A percentile compares a stretch with the other conserved stretches of the same genome.
Evolutionary conservation across 768 basidiomycete species (phyloP).

Genomic region (Dentipellis sp.): DNA sequence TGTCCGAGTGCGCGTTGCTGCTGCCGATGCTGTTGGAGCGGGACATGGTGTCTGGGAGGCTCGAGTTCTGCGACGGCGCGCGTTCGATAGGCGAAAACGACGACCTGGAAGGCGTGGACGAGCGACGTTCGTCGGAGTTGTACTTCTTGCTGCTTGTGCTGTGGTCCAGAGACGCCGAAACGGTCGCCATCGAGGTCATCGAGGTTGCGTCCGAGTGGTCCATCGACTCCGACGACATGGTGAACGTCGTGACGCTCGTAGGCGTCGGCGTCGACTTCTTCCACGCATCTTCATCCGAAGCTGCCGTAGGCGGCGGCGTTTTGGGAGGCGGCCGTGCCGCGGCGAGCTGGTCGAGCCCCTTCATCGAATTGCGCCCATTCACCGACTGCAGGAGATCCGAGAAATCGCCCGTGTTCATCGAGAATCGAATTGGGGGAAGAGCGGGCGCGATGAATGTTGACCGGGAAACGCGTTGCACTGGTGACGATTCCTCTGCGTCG

Average conservation of each 20-base stretch:
- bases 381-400: slow-evolving; percentile 59
- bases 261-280: slow-evolving; percentile 15
- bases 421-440: slow-evolving; percentile 86
- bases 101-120: not conserved
- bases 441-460: slow-evolving; percentile 82
- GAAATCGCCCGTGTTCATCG: slow-evolving; percentile 77
- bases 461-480: slow-evolving; percentile 57
- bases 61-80: not conserved
- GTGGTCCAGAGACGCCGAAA: not conserved
- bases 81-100: not conserved
- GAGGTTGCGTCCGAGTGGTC: slow-evolving; percentile 7
- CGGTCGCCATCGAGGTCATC: slow-evolving; percentile 7
- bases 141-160: not conserved
- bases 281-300: not conserved
- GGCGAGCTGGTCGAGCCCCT: slow-evolving; percentile 32
- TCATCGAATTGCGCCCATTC: slow-evolving; percentile 32
- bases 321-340: slow-evolving; percentile 20
- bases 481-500: slow-evolving; percentile 41
- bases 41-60: not conserved
- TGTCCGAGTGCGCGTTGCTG: not conserved
- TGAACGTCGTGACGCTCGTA: slow-evolving; percentile 16
- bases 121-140: not conserved
- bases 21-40: not conserved
- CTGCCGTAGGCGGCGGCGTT: not conserved
- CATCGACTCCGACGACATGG: slow-evolving; percentile 2